Conservation (phyloP, 192 early-diverging fungal genomes). For the Chytriomyces confervae region DNA sequence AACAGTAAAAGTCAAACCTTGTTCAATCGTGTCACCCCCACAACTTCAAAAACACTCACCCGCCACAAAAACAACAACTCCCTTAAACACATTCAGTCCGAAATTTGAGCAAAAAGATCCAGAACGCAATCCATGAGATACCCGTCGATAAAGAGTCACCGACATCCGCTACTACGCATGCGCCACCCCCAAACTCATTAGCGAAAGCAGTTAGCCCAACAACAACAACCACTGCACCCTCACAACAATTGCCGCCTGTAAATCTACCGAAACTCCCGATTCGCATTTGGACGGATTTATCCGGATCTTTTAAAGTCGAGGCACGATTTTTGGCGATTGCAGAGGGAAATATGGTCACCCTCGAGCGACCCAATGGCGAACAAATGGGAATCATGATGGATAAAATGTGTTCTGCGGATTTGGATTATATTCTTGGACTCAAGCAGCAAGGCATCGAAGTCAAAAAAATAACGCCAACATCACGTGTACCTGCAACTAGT, state of each 20-base stretch:
- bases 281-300: constrained; percentile 30
- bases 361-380: constrained; percentile 24
- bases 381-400: constrained; percentile 40
- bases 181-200: background rate
- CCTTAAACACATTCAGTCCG: no score
- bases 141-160: no score
- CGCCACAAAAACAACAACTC: no score
- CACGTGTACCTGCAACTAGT: background rate
- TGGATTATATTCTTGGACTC: constrained; percentile 31
- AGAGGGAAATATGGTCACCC: constrained; percentile 26
- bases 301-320: constrained; percentile 35
- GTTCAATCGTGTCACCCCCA: no score
- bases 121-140: no score
- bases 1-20: constrained; percentile 5
- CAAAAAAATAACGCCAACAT: background rate
- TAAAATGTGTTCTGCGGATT: constrained; percentile 34
- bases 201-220: background rate
- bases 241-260: background rate
- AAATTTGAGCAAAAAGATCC: no score
- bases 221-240: background rate
- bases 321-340: constrained; percentile 10
- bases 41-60: no score
- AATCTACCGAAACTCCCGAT: background rate
- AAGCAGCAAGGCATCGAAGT: constrained; percentile 35
- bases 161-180: no score